These are phyloP conservation scores for Colletotrichum acutatum DNA, from an alignment of 2,329 filamentous ascomycete species.

Conservation along the genomic window DNA sequence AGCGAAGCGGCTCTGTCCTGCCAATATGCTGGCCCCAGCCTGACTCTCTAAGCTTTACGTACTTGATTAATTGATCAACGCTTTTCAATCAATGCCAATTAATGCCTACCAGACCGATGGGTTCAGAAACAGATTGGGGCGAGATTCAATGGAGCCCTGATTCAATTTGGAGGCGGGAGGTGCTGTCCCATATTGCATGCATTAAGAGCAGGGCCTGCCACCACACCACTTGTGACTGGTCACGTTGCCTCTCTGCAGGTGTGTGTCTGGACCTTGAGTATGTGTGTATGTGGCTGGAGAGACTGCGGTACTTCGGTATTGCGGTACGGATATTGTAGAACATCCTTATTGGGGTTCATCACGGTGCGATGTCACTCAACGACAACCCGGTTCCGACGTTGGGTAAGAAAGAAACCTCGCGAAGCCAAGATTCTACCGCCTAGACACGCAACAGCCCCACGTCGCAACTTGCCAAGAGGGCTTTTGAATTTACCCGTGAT, in stretches of 20 bases:
- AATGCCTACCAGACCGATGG: constrained; percentile 17
- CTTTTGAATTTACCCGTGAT: constrained; percentile 28
- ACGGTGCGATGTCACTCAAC: constrained; percentile 17
- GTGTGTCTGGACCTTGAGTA: not conserved
- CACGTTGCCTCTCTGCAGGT: constrained; percentile 20
- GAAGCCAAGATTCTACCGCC: not conserved
- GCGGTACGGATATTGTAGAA: constrained; percentile 5
- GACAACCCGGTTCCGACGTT: not conserved
- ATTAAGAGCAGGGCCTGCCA: constrained; percentile 17
- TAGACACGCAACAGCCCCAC: not conserved
- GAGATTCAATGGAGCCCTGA: not conserved
- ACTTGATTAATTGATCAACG: constrained; percentile 26
- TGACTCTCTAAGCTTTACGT: constrained; percentile 4
- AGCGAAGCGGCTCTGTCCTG: constrained; percentile 48
- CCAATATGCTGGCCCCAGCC: constrained; percentile 22
- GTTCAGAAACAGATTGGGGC: constrained; percentile 4
- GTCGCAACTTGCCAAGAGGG: constrained; percentile 29
- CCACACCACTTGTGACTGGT: constrained; percentile 24
- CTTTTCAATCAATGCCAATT: constrained; percentile 8
- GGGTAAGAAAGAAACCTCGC: not conserved
- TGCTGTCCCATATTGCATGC: constrained; percentile 21
- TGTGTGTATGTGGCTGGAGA: not conserved
- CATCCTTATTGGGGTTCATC: not conserved
- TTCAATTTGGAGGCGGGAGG: constrained; percentile 32
- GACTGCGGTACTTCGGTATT: not conserved